These are phyloP conservation scores for Fusarium tanahbumbuense DNA, from an alignment of 2,329 filamentous ascomycete genomes.

Conservation along the genomic window DNA sequence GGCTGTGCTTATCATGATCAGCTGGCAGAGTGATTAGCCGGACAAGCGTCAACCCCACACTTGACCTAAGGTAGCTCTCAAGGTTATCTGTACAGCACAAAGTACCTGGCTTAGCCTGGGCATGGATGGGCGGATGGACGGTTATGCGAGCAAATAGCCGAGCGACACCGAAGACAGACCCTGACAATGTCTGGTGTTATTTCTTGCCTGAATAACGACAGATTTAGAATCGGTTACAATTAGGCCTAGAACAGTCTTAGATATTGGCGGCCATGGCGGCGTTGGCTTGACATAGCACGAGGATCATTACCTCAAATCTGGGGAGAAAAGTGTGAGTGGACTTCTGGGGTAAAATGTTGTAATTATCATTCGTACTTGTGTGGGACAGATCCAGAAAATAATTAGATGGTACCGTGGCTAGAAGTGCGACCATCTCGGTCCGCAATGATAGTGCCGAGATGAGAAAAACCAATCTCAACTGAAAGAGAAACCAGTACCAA, in stretches of 20 bases:
- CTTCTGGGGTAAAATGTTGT: conserved; percentile 39
- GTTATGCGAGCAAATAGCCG: conserved; percentile 26
- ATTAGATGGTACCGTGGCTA: conserved; percentile 13
- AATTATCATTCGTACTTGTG: conserved; percentile 13
- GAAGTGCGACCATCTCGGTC: conserved; percentile 9
- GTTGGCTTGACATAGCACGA: conserved; percentile 17
- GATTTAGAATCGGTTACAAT: background rate
- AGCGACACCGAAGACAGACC: conserved; percentile 25
- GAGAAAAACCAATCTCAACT: conserved; percentile 32
- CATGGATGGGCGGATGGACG: background rate
- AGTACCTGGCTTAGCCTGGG: background rate
- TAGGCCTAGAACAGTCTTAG: conserved; percentile 18
- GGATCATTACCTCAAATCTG: conserved; percentile 31
- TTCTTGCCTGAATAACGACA: conserved; percentile 1
- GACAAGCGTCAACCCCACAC: conserved; percentile 37
- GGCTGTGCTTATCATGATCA: conserved; percentile 42
- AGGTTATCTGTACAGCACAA: conserved; percentile 12
- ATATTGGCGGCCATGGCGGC: conserved; percentile 10
- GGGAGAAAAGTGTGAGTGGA: conserved; percentile 45
- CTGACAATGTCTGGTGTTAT: conserved; percentile 12
- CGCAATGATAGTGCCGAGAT: conserved; percentile 26
- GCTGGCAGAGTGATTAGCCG: conserved; percentile 36
- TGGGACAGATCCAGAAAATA: conserved; percentile 25
- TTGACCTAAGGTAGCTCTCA: conserved; percentile 25
- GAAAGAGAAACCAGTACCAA: conserved; percentile 25